These are phyloP conservation scores for Carpinus viminea DNA, from an alignment of 306 rosid genomes.

Conservation along the genomic window DNA sequence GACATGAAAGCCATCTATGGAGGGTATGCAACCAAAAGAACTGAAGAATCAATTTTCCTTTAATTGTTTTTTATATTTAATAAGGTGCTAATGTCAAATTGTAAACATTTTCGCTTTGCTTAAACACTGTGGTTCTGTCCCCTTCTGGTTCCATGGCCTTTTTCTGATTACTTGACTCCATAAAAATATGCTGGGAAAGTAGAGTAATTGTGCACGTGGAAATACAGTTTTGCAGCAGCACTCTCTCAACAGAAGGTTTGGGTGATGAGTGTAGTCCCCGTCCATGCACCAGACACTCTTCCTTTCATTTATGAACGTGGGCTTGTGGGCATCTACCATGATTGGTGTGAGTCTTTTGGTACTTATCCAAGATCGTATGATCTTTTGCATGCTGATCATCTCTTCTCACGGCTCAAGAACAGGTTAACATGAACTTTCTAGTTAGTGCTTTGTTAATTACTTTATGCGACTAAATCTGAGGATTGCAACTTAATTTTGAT, in stretches of 20 bases:
- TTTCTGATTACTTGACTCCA: background rate
- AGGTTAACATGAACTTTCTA: conserved; percentile 42
- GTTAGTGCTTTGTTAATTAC: background rate
- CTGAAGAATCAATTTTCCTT: conserved; percentile 21
- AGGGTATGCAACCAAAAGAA: conserved; percentile 64
- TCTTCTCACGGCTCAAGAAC: conserved; percentile 91
- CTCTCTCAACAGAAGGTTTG: conserved; percentile 78
- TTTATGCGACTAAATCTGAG: background rate
- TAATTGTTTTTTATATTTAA: conserved; percentile 25
- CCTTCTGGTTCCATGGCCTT: background rate
- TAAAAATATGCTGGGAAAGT: conserved; percentile 11
- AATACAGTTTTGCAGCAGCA: conserved; percentile 79
- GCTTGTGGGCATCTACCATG: conserved; percentile 79
- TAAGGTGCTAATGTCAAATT: background rate
- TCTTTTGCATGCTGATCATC: conserved; percentile 91
- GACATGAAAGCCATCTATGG: conserved; percentile 96
- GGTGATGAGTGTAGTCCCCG: conserved; percentile 96
- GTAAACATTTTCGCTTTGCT: background rate
- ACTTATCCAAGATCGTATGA: conserved; percentile 94
- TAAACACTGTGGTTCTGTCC: background rate
- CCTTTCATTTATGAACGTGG: conserved; percentile 91
- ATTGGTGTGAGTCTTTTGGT: conserved; percentile 94
- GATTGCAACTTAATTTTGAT: background rate
- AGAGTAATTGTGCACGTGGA: conserved; percentile 2
- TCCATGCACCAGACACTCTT: conserved; percentile 83